Base-by-base conservation (phyloP, 2,329 filamentous ascomycete species). In the Rhynchosporium agropyri region DNA sequence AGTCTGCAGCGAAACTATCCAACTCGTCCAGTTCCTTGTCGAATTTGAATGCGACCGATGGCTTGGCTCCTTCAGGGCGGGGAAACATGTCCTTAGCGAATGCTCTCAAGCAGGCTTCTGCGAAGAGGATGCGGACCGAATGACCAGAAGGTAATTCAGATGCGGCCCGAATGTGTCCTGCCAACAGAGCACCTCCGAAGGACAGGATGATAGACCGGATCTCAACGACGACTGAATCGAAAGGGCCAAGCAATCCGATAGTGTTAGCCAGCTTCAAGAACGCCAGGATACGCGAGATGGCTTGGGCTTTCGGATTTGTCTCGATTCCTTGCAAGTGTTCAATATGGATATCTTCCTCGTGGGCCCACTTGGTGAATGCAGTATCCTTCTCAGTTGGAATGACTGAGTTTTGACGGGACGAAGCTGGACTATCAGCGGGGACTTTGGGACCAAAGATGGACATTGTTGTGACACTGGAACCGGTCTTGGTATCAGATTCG, bases 251-350 rank as follows among this genome's bases (percentile, higher is more conserved):
- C 5, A 67, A 15, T 9, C 55, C 45, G 28, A 67, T 58, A 5
- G 31, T 28, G 26, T 65, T 59, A 2, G 63, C 63, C 4, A 67
- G 50, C n/a, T 46, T 54, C 10, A 67, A 38, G 45, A 65, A 67
- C 0, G 29, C 54, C 13, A 67, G 5, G n/a, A 63, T 29, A 13
- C 53, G 38, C 3, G 60, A 54, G 49, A 68, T 60, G 7, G 50
- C 45, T 10, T 63, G 45, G 1, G 48, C 43, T 3, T 28, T 43
- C 5, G 29, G 26, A 15, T 40, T 60, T 3, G 12, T 54, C 29
- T 28, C 38, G 38, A 50, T 28, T 0, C 4, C 26, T 12, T 56
- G 49, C 20, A 42, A 58, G 10, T 42, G 15, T 29, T 45, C 8
- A 2, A 61, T 31, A 3, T 5, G 33, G 31, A 29, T 28, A 2